Evolutionary conservation across 305 asterid species (phyloP), one percentile per base, ranked within the genome.

Genomic region (Ruellia speciosa): DNA sequence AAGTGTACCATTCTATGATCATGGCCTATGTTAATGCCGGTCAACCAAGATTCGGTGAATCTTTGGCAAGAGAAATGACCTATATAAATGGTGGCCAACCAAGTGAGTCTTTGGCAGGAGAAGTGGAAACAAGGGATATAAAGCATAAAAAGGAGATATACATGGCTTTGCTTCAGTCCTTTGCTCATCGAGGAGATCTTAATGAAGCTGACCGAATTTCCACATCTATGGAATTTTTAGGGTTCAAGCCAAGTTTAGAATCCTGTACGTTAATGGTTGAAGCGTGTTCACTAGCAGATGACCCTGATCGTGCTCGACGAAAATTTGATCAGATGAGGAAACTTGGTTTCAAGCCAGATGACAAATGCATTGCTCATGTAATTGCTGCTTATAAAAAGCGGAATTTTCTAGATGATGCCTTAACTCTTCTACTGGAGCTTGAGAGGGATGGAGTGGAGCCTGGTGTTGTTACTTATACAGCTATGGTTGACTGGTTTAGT

Each of bases 361-460:
- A 90, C 56, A 76, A 74, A 65, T 81, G 88, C 70, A 80, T 77
- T 6, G 87, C 95, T 55, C 60, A 62, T 70, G 65, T 88, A 79
- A 65, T 90, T 64, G 54, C 83, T 9, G 86, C 87, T 20, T 88
- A 85, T 66, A 80, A 67, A 62, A 74, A 77, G 68, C 60, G 65
- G 39, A 74, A 85, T 72, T 49, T 52, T 6, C 72, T 90, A 71
- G 90, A 82, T 54, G 68, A 72, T 31, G 96, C 87, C 39, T 72
- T 88, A 64, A 54, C 66, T 49, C 79, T 90, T 58, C 64, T 90
- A 15, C 52, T 85, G 56, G 65, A 78, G 68, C 93, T 87, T 19
- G 93, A 85, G 77, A 80, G 80, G 59, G 79, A 76, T 45, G 93
- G 93, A n/a, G 68, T 90, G 70, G 79, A 73, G 69, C 88, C 83